Conservation (phyloP, 2,329 filamentous ascomycete genomes). For the Colletotrichum phormii region DNA sequence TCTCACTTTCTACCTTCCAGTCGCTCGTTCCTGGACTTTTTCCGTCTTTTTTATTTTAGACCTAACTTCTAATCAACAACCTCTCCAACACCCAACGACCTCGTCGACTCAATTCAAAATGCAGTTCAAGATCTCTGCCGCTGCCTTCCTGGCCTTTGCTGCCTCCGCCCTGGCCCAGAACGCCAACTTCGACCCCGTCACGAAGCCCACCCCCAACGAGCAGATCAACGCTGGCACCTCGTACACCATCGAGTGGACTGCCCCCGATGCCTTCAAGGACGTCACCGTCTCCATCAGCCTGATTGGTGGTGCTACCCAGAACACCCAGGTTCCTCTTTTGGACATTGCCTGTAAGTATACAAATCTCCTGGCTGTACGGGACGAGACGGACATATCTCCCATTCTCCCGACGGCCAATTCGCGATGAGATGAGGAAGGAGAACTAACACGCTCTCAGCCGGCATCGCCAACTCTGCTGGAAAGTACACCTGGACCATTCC, state of each 20-base stretch:
- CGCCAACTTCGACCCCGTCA: slow-evolving; percentile 66
- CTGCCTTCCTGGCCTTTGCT: slow-evolving; percentile 64
- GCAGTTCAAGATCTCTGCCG: slow-evolving; percentile 62
- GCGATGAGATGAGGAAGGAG: slow-evolving; percentile 9
- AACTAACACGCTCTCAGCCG: slow-evolving; percentile 50
- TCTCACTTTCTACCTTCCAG: slow-evolving; percentile 28
- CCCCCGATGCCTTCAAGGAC: slow-evolving; percentile 52
- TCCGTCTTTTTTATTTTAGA: slow-evolving; percentile 16
- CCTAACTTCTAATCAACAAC: slow-evolving; percentile 30
- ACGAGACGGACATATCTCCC: neutral
- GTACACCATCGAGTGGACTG: slow-evolving; percentile 63
- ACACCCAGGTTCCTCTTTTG: slow-evolving; percentile 54
- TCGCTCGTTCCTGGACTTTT: slow-evolving; percentile 31
- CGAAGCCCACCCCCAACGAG: slow-evolving; percentile 57
- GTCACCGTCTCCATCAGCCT: slow-evolving; percentile 64
- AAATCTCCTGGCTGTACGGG: neutral
- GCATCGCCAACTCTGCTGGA: slow-evolving; percentile 57
- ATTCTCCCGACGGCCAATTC: neutral
- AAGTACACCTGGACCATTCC: slow-evolving; percentile 64
- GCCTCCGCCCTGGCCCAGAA: slow-evolving; percentile 65
- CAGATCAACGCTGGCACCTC: slow-evolving; percentile 59
- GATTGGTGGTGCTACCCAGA: slow-evolving; percentile 61
- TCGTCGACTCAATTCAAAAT: slow-evolving; percentile 56
- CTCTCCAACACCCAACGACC: slow-evolving; percentile 19
- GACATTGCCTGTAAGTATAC: slow-evolving; percentile 63